Conservation (phyloP, 495 filamentous ascomycete species). For the Corynascus novoguineensis region DNA sequence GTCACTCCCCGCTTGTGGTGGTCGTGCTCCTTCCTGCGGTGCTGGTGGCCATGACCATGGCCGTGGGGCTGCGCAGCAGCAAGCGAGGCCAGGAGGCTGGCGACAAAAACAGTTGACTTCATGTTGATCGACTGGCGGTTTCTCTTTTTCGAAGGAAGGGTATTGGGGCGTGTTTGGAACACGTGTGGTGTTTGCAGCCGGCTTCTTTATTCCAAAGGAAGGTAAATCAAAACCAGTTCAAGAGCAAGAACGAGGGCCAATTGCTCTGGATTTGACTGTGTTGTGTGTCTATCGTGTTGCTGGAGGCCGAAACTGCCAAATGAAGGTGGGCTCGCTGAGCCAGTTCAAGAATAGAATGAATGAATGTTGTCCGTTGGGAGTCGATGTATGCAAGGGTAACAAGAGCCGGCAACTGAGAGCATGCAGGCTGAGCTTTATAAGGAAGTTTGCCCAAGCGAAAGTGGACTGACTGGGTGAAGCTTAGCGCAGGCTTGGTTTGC, state of each 20-base stretch:
- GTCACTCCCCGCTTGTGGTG: conserved; percentile 38
- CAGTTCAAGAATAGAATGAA: conserved; percentile 33
- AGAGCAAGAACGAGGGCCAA: conserved; percentile 2
- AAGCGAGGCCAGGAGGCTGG: conserved; percentile 39
- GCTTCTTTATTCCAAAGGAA: conserved; percentile 4
- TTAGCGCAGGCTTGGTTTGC: not conserved
- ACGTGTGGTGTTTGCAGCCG: not conserved
- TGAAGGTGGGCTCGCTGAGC: conserved; percentile 32
- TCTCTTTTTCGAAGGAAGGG: no score
- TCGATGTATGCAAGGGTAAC: conserved; percentile 8
- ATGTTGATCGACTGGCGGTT: conserved; percentile 34
- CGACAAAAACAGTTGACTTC: conserved; percentile 42
- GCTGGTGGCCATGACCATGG: conserved; percentile 37
- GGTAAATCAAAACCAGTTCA: not conserved
- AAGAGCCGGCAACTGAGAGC: conserved; percentile 18
- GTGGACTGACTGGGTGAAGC: conserved; percentile 3
- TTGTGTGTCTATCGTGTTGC: conserved; percentile 1
- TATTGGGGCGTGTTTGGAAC: not conserved
- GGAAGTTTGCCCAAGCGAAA: conserved; percentile 6
- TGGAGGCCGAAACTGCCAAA: conserved; percentile 8
- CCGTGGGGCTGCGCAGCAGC: conserved; percentile 42
- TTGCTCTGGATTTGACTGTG: not conserved
- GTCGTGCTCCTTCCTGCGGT: conserved; percentile 27
- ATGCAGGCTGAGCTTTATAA: conserved; percentile 13
- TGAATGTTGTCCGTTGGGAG: conserved; percentile 26